These are phyloP conservation scores for Termitomyces sp. DNA, from an alignment of 768 basidiomycete genomes.

Conservation along the genomic window DNA sequence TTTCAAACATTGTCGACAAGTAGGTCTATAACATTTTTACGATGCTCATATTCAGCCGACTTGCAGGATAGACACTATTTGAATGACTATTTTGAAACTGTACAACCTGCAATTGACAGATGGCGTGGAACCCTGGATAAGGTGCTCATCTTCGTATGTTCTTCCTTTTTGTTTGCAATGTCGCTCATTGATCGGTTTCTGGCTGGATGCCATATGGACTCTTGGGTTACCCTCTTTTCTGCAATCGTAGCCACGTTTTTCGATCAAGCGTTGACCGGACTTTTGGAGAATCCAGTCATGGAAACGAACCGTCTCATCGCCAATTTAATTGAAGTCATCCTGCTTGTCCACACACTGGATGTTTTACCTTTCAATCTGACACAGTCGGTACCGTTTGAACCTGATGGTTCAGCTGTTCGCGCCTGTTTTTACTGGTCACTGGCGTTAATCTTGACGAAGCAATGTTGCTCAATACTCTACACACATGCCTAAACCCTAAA, in stretches of 20 bases:
- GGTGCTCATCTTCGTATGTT: constrained; percentile 10
- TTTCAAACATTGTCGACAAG: too few species aligned
- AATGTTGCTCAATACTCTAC: too few species aligned
- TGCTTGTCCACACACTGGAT: not conserved
- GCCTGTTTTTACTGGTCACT: not conserved
- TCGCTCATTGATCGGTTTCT: not conserved
- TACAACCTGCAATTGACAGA: constrained; percentile 6
- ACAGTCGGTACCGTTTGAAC: constrained; percentile 1
- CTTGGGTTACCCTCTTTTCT: constrained; percentile 15
- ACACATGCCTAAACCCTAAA: not conserved
- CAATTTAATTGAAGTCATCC: constrained; percentile 10
- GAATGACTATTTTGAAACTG: constrained; percentile 6
- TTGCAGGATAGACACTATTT: constrained; percentile 1
- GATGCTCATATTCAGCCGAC: not conserved
- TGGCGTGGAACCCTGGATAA: constrained; percentile 13
- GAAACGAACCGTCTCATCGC: constrained; percentile 12
- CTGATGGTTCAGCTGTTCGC: constrained; percentile 2
- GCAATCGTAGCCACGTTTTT: constrained; percentile 15
- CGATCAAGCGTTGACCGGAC: constrained; percentile 9
- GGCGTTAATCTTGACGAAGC: not conserved
- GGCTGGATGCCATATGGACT: not conserved
- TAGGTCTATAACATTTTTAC: not conserved
- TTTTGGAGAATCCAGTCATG: constrained; percentile 4
- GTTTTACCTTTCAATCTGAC: not conserved
- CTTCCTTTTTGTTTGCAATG: not conserved